phyloP scores from a whole-genome alignment of 768 basidiomycete species.

The Russula olivacea region DNA sequence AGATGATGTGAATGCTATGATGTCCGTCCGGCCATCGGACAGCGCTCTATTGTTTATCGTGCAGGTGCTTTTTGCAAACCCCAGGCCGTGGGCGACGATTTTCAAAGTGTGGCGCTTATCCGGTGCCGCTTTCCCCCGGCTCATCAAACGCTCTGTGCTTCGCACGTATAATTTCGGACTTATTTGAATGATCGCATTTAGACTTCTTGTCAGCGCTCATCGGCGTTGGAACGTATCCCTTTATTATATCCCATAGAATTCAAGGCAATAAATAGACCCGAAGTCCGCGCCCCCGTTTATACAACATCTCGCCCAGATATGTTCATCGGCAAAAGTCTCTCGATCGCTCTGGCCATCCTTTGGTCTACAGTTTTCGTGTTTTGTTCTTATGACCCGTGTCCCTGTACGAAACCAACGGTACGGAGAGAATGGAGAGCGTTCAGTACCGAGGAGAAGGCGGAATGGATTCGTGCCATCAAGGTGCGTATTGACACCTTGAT shows the following conservation, averaged over 20 bases:
- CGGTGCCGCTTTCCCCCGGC: too few relatives aligned
- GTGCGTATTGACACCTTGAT: conserved; percentile 11
- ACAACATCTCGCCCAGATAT: neutral
- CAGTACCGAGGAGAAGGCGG: conserved; percentile 17
- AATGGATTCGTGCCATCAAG: conserved; percentile 28
- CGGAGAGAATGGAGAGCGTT: conserved; percentile 29
- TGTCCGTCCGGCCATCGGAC: too few relatives aligned
- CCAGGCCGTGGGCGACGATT: too few relatives aligned
- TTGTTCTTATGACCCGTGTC: neutral
- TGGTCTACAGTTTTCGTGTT: neutral
- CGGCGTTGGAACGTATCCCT: too few relatives aligned
- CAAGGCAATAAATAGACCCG: neutral
- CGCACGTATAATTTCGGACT: neutral
- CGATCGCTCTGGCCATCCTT: neutral
- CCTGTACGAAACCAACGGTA: conserved; percentile 24
- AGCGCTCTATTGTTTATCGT: too few relatives aligned
- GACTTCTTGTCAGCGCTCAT: too few relatives aligned
- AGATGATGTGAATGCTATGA: too few relatives aligned
- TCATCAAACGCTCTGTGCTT: too few relatives aligned
- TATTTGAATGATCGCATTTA: neutral
- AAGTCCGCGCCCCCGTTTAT: neutral
- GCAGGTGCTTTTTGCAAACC: too few relatives aligned
- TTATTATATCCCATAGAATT: too few relatives aligned
- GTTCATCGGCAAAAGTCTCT: neutral
- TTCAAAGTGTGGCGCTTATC: too few relatives aligned